Evolutionary conservation across 305 asterid genomes (phyloP), one percentile per base, ranked within the genome.

Genomic region (Fraxinus greggii): DNA sequence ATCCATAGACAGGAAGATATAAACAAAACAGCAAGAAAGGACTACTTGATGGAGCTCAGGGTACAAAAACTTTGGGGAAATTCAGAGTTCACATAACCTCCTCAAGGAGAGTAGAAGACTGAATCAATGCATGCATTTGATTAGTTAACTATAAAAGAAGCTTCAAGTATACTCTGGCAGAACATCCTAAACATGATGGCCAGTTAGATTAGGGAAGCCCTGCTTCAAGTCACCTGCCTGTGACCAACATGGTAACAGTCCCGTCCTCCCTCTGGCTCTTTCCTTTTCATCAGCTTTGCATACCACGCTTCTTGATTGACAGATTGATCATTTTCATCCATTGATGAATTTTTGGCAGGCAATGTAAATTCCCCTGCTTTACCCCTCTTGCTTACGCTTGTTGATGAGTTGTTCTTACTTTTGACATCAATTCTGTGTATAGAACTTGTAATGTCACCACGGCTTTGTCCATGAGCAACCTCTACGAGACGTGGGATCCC

Each of bases 261-360:
- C 24, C 82, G 80, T 75, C 93, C 92, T 72, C 92, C 92, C 78
- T 87, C 93, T 0, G 94, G 88, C 19, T 89, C 93, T 85, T 90
- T 90, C 85, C 94, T 86, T 83, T 90, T 90, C 82, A 78, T 67
- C 21, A 89, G 79, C 19, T 85, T 65, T n/a, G 85, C 80, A n/a
- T 72, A 82, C 90, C 89, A 84, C 76, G 84, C 72, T 76, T 82
- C 88, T 74, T 80, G 88, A 23, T 86, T 86, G 75, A 75, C 31
- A 23, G 81, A 78, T 79, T 33, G 76, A 78, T 65, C 67, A 0
- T 42, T 85, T 75, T 88, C 90, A 4, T 79, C 89, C 63, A 63
- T 29, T 12, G 85, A 40, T 36, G 84, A 38, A 72, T 32, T 83
- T 65, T 81, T 81, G 35, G 83, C 77, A 45, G 89, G 88, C 87